Percentiles rank a stretch among this genome's conserved stretches.
These are phyloP conservation scores for Ophiostoma fasciatum DNA, from an alignment of 2,329 filamentous ascomycete species.

Conservation along the genomic window DNA sequence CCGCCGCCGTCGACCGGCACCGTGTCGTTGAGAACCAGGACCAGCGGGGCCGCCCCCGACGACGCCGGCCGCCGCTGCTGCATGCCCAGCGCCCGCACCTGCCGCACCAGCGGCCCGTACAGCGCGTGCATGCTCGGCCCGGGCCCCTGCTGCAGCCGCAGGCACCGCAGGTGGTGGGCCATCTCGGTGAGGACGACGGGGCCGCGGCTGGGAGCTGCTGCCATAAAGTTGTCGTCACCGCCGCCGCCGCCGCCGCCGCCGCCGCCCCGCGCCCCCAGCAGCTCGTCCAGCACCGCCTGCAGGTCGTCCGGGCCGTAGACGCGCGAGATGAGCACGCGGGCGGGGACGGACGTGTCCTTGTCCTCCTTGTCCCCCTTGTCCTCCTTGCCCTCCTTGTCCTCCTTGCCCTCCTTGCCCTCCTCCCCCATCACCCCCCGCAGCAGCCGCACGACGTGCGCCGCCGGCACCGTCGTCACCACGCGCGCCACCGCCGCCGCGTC, in stretches of 20 bases:
- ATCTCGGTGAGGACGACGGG: conserved; percentile 11
- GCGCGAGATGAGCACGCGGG: conserved; percentile 34
- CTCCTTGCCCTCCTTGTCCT: too few relatives aligned
- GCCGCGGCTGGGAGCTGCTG: not conserved
- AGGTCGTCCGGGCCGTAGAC: conserved; percentile 46
- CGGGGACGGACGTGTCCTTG: not conserved
- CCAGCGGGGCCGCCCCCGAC: not conserved
- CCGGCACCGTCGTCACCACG: conserved; percentile 34
- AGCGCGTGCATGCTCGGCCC: conserved; percentile 4
- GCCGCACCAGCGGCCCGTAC: conserved; percentile 11
- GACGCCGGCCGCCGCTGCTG: not conserved
- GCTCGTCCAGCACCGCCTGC: conserved; percentile 39
- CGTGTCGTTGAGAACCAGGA: conserved; percentile 10
- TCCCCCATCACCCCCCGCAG: conserved; percentile 27
- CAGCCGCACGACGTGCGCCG: conserved; percentile 23
- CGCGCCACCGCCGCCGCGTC: conserved; percentile 17
- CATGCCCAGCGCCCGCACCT: conserved; percentile 4
- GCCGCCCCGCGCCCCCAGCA: not conserved
- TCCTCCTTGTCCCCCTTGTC: conserved; percentile 5
- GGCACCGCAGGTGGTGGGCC: conserved; percentile 12
- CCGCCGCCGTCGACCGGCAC: not conserved
- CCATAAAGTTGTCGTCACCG: too few relatives aligned
- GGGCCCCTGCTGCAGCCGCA: conserved; percentile 8
- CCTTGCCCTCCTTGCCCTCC: conserved; percentile 11
- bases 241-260: not conserved